Conservation (phyloP, 768 basidiomycete genomes). For the Rhizopogon salebrosus region DNA sequence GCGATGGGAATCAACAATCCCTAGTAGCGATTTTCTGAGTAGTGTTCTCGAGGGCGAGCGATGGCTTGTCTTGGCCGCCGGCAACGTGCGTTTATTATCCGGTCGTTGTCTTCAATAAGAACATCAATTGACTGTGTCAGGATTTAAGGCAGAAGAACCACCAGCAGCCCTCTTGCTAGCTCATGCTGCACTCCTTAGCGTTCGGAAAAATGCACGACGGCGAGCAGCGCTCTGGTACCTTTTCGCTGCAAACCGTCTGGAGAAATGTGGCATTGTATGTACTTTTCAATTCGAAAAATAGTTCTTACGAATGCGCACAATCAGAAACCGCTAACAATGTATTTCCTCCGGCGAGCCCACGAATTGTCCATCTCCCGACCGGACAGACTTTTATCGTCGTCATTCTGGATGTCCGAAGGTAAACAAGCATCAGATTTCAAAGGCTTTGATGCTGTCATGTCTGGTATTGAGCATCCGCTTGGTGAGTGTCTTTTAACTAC, state of each 20-base stretch:
- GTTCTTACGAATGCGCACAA: slow-evolving; percentile 1
- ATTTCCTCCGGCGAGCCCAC: slow-evolving; percentile 70
- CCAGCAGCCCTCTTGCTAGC: slow-evolving; percentile 75
- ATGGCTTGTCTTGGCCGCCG: slow-evolving; percentile 85
- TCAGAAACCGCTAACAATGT: slow-evolving; percentile 83
- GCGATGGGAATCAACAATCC: slow-evolving; percentile 72
- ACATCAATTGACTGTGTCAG: slow-evolving; percentile 22
- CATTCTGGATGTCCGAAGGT: slow-evolving; percentile 75
- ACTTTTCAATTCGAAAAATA: slow-evolving; percentile 4
- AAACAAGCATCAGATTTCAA: slow-evolving; percentile 30
- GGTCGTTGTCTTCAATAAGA: not conserved
- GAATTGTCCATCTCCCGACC: slow-evolving; percentile 50
- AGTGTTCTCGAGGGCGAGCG: slow-evolving; percentile 66
- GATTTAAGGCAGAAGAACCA: slow-evolving; percentile 71
- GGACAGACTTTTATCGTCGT: slow-evolving; percentile 63
- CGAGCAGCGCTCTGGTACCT: slow-evolving; percentile 79
- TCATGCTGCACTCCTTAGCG: slow-evolving; percentile 71
- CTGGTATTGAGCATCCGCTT: slow-evolving; percentile 76
- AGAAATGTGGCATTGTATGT: slow-evolving; percentile 82
- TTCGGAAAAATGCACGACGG: slow-evolving; percentile 49
- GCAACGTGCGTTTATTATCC: slow-evolving; percentile 49
- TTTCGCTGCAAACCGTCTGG: slow-evolving; percentile 67
- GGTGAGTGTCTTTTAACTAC: slow-evolving; percentile 35
- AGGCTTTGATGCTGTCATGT: slow-evolving; percentile 59
- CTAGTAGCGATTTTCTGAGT: slow-evolving; percentile 51